A percentile compares a stretch with the other conserved stretches of the same genome.
Evolutionary conservation across 139 green algal species (phyloP).

Genomic region (Asterochloris sp.): DNA sequence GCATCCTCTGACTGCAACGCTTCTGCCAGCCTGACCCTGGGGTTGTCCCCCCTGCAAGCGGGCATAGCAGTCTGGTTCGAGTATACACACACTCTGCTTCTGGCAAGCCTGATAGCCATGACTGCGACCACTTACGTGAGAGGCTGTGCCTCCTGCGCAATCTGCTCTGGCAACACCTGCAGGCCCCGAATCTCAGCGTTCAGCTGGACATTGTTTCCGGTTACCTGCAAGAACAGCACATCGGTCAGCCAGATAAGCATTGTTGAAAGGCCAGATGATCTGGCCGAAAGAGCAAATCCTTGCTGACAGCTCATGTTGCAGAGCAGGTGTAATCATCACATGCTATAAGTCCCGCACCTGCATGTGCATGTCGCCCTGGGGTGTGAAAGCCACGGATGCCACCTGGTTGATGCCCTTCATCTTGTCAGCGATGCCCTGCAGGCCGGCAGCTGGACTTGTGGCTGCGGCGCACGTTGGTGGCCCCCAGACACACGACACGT

Average conservation of each 20-base stretch:
- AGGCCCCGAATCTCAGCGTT: slow-evolving; percentile 52
- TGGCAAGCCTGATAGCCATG: neutral
- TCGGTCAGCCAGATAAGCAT: neutral
- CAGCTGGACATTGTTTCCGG: slow-evolving; percentile 32
- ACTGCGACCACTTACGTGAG: slow-evolving; percentile 14
- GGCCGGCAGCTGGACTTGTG: neutral
- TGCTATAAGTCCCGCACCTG: slow-evolving; percentile 26
- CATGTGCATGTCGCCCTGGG: slow-evolving; percentile 61
- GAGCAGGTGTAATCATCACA: neutral
- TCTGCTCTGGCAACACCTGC: slow-evolving; percentile 35
- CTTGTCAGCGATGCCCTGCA: slow-evolving; percentile 54
- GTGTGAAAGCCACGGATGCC: slow-evolving; percentile 38
- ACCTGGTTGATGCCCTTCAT: slow-evolving; percentile 55
- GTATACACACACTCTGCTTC: neutral
- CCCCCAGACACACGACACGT: neutral
- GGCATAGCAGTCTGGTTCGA: neutral
- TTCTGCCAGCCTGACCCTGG: slow-evolving; percentile 57
- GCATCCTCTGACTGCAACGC: slow-evolving; percentile 56
- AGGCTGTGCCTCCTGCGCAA: slow-evolving; percentile 1
- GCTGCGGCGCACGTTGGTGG: neutral
- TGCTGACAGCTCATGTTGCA: neutral
- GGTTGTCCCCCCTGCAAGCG: slow-evolving; percentile 24
- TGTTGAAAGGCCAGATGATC: too few species aligned
- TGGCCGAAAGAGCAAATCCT: too few species aligned
- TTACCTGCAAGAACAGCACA: slow-evolving; percentile 47